A percentile compares a stretch with the other conserved stretches of the same genome.
Evolutionary conservation across 495 filamentous ascomycete genomes (phyloP).

Genomic region (Penicillium lagena): DNA sequence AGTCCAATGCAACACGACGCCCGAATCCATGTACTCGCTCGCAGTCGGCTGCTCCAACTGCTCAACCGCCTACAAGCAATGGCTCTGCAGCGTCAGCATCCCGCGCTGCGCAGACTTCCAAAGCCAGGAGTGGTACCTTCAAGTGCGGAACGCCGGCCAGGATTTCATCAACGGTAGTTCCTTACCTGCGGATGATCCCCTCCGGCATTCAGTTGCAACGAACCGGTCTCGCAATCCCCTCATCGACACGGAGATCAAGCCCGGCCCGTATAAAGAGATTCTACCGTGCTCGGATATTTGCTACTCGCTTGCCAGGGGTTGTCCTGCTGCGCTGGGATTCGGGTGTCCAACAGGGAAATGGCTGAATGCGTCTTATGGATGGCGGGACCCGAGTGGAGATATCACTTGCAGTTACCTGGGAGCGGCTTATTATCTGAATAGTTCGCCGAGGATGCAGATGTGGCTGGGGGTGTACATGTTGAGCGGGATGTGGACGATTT

Average conservation of each 20-base stretch:
- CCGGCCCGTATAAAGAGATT: slow-evolving; percentile 91
- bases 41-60: slow-evolving; percentile 71
- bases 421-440: slow-evolving; percentile 44
- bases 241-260: slow-evolving; percentile 65
- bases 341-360: slow-evolving; percentile 60
- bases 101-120: slow-evolving; percentile 85
- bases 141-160: slow-evolving; percentile 61
- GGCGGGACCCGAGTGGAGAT: slow-evolving; percentile 30
- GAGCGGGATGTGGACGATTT: slow-evolving; percentile 8
- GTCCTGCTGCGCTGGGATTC: slow-evolving; percentile 75
- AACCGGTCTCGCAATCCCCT: slow-evolving; percentile 57
- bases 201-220: slow-evolving; percentile 21
- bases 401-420: slow-evolving; percentile 55
- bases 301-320: slow-evolving; percentile 73
- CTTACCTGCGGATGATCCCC: slow-evolving; percentile 30
- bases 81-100: slow-evolving; percentile 91
- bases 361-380: slow-evolving; percentile 62
- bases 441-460: slow-evolving; percentile 10
- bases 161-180: slow-evolving; percentile 61
- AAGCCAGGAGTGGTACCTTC: slow-evolving; percentile 45
- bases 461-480: slow-evolving; percentile 11
- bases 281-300: slow-evolving; percentile 82
- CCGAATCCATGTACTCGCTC: slow-evolving; percentile 71
- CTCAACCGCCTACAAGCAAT: slow-evolving; percentile 73
- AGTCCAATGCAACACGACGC: slow-evolving; percentile 71